Conservation (phyloP, 2,329 filamentous ascomycete species). For the Lecanicillium sp. region DNA sequence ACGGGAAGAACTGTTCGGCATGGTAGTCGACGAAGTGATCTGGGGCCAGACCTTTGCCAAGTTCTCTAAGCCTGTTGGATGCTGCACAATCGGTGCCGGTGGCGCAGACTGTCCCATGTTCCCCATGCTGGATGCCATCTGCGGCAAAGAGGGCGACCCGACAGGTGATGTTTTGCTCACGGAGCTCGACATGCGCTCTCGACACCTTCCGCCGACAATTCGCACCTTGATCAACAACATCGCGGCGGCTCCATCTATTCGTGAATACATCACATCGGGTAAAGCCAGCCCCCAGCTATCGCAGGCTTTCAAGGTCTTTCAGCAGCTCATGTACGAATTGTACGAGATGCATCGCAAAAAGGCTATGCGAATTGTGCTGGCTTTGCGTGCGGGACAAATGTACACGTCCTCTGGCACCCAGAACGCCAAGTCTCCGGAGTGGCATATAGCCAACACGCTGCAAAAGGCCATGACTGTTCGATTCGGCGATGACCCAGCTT, state of each 20-base stretch:
- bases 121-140: slow-evolving; percentile 2
- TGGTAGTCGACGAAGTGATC: slow-evolving; percentile 2
- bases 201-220: background rate
- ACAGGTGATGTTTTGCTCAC: background rate
- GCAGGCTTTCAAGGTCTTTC: background rate
- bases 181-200: slow-evolving; percentile 1
- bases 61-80: background rate
- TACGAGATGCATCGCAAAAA: slow-evolving; percentile 8
- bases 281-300: background rate
- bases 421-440: background rate
- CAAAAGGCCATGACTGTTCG: background rate
- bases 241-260: background rate
- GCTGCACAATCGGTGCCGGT: background rate
- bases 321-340: background rate
- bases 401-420: slow-evolving; percentile 4
- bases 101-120: slow-evolving; percentile 9
- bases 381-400: background rate
- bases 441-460: slow-evolving; percentile 4
- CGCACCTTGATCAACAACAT: background rate
- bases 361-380: slow-evolving; percentile 1
- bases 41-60: slow-evolving; percentile 6
- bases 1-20: background rate
- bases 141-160: background rate
- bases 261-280: background rate
- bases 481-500: background rate